Base-by-base conservation (phyloP, 2,329 filamentous ascomycete species). In the Pseudovirgaria hyperparasitica region DNA sequence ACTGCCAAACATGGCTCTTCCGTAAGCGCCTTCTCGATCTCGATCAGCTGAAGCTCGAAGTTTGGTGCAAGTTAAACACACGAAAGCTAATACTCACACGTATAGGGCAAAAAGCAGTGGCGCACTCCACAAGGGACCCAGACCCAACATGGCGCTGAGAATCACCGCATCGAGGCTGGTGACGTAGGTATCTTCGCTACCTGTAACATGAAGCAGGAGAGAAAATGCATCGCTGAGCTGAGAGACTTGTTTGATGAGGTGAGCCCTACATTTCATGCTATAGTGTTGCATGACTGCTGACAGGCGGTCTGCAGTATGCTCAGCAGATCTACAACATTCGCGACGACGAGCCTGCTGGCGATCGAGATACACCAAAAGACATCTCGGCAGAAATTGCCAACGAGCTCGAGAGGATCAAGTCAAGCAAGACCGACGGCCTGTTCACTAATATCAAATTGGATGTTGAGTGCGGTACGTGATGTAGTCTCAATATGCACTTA, bases 171-270 rank as follows among this genome's bases (percentile, higher is more conserved):
- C 25, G 70, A 80, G 39, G 60, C 76, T 5, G 78, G 79, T 5
- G 77, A 85, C 42, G 60, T 65, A 27, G 81, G 81, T 5, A 73
- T 87, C 32, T 87, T 79, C 78, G 75, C 76, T 16, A 85, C 80
- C 0, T 86, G 78, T 47, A 72, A 76, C 27, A 69, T 76, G 45
- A 70, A 71, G 37, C 76, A 79, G 58, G 78, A 82, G 52, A 63
- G 62, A 22, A 77, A 74, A 50, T 77, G 79, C 9, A 66, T 78
- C 3, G 60, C 64, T 26, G 81, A 87, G 47, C 63, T 85, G 35
- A 63, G 62, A 31, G 55, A 67, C 32, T 55, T 85, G 13, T 78
- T 82, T 42, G 64, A 76, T 22, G 66, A 78, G 58, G 76, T 80
- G 53, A 34, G 25, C 15, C 15, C 19, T 21, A 40, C 36, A 19